Evolutionary conservation across 441 rosid genomes (phyloP).

Genomic region (Arabidopsis lyrata): DNA sequence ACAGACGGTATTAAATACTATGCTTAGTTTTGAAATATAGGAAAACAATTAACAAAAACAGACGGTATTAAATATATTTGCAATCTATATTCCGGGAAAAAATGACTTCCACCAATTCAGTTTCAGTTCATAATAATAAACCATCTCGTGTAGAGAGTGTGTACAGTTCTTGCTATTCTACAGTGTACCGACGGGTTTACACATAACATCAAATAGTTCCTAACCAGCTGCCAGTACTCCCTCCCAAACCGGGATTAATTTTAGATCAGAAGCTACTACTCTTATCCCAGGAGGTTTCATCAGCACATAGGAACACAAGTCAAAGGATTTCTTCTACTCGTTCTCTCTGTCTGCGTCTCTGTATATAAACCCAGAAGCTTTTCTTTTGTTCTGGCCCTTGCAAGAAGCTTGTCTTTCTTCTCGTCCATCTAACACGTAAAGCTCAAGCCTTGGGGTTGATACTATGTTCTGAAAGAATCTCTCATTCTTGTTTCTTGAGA

Average conservation of each 20-base stretch:
- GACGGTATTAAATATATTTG: not conserved
- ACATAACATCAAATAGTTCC: conserved; percentile 19
- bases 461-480: conserved; percentile 34
- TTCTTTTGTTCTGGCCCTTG: conserved; percentile 22
- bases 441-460: conserved; percentile 36
- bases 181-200: conserved; percentile 37
- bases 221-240: conserved; percentile 29
- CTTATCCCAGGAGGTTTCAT: conserved; percentile 9
- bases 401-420: conserved; percentile 20
- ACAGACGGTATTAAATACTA: not conserved
- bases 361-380: conserved; percentile 25
- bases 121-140: not conserved
- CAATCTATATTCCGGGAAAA: not conserved
- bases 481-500: conserved; percentile 28
- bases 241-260: conserved; percentile 19
- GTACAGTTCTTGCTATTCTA: conserved; percentile 20
- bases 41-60: not conserved
- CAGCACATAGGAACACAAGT: conserved; percentile 13
- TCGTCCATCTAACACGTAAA: conserved; percentile 19
- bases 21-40: not conserved
- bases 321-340: conserved; percentile 12
- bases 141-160: conserved; percentile 10
- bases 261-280: conserved; percentile 6
- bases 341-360: conserved; percentile 17
- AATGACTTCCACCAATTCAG: conserved; percentile 30